phyloP scores from a whole-genome alignment of 345 rosid genomes.

The Psidium friedrichsthalianum region DNA sequence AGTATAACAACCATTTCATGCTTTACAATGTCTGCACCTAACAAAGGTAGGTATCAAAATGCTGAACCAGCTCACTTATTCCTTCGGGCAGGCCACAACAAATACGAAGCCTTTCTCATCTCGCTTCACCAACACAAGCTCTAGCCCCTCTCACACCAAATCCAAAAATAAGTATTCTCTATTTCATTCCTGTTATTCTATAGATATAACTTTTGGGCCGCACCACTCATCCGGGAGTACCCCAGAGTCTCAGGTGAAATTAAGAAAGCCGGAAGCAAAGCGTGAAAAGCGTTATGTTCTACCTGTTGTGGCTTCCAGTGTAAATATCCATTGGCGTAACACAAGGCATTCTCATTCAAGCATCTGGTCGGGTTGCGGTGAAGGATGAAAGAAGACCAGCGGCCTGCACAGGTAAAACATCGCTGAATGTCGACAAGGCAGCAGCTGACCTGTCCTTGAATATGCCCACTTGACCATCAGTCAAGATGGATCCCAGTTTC shows the following conservation, averaged over 20 bases:
- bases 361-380: conserved; percentile 57
- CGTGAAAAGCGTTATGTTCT: not conserved
- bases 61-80: not conserved
- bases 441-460: conserved; percentile 95
- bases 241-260: not conserved
- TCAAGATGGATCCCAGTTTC: conserved; percentile 83
- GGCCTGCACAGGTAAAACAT: conserved; percentile 90
- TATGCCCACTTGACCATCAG: conserved; percentile 95
- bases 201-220: not conserved
- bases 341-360: conserved; percentile 1
- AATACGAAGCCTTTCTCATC: not conserved
- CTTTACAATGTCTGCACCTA: not conserved
- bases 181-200: not conserved
- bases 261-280: not conserved
- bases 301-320: not conserved
- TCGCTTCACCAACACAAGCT: not conserved
- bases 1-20: not conserved
- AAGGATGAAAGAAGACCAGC: conserved; percentile 97
- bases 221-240: not conserved
- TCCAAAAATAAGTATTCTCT: not conserved
- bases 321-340: not conserved
- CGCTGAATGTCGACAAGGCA: conserved; percentile 94
- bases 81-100: not conserved
- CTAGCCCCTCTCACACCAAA: not conserved
- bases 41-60: not conserved